Evolutionary conservation across 768 basidiomycete species (phyloP).

Genomic region (Rhodotorula kratochvilovae): DNA sequence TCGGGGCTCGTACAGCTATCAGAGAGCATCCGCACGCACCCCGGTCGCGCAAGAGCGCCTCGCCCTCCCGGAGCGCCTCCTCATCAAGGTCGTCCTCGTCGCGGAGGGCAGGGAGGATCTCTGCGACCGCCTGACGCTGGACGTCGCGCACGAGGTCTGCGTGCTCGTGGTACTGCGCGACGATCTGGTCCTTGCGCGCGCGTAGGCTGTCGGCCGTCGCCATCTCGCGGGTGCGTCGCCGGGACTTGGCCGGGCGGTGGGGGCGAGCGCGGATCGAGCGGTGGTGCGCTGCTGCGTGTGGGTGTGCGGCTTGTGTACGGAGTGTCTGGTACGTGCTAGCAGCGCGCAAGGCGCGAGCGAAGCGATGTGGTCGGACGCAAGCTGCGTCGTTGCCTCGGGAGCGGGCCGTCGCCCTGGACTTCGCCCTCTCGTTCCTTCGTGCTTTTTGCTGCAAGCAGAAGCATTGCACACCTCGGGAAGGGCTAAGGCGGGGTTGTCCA

Average conservation of each 20-base stretch:
- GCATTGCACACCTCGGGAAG: too few relatives aligned
- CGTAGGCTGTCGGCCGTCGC: slow-evolving; percentile 29
- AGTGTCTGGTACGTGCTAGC: too few relatives aligned
- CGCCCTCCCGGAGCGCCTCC: not conserved
- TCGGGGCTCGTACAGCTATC: accelerated
- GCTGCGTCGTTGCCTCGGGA: too few relatives aligned
- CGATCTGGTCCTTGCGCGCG: slow-evolving; percentile 31
- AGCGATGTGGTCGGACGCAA: too few relatives aligned
- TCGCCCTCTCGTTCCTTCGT: too few relatives aligned
- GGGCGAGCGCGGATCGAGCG: too few relatives aligned
- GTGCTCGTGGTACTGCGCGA: slow-evolving; percentile 30
- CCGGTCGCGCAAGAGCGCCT: slow-evolving; percentile 17
- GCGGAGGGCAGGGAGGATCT: slow-evolving; percentile 7
- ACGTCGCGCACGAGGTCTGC: slow-evolving; percentile 14
- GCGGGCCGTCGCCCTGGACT: too few relatives aligned
- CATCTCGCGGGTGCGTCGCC: slow-evolving; percentile 18
- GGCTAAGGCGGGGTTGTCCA: too few relatives aligned
- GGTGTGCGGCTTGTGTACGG: too few relatives aligned
- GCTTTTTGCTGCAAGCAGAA: too few relatives aligned
- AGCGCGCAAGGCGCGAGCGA: too few relatives aligned
- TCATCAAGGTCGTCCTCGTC: slow-evolving; percentile 20
- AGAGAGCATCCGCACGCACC: slow-evolving; percentile 1
- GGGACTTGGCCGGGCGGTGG: not conserved
- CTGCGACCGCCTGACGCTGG: slow-evolving; percentile 14
- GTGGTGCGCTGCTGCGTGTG: too few relatives aligned